phyloP scores from a whole-genome alignment of 2,329 filamentous ascomycete genomes.

The Neopestalotiopsis sp. region DNA sequence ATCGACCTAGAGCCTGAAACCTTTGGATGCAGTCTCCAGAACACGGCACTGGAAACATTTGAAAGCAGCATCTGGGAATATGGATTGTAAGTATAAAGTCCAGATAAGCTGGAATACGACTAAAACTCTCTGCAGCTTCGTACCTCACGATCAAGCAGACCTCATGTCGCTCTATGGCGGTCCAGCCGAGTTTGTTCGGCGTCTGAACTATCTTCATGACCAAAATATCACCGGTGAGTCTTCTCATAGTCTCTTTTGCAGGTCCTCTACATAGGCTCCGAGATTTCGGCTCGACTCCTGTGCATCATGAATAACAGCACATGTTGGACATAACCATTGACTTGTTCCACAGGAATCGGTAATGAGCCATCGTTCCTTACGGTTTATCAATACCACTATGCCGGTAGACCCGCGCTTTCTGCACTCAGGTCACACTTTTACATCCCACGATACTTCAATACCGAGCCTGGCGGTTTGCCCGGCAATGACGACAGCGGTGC shows the following conservation, averaged over 20 bases:
- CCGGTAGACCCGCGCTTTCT: conserved; percentile 64
- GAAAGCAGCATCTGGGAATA: conserved; percentile 78
- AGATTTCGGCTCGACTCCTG: too few relatives aligned
- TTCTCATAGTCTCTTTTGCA: conserved; percentile 29
- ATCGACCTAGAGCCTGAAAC: conserved; percentile 50
- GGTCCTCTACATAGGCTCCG: conserved; percentile 23
- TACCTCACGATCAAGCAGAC: conserved; percentile 57
- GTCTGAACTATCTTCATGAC: conserved; percentile 70
- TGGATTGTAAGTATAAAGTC: conserved; percentile 57
- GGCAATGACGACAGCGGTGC: conserved; percentile 76
- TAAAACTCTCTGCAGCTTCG: conserved; percentile 42
- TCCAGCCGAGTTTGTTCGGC: conserved; percentile 57
- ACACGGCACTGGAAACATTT: conserved; percentile 71
- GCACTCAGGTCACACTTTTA: conserved; percentile 65
- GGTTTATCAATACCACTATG: conserved; percentile 74
- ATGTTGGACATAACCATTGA: conserved; percentile 21
- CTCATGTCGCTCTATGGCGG: conserved; percentile 68
- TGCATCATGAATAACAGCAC: too few relatives aligned
- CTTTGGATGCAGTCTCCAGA: conserved; percentile 59
- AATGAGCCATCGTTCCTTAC: conserved; percentile 61
- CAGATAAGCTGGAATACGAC: fast-evolving
- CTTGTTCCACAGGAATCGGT: conserved; percentile 35
- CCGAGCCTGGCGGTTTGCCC: conserved; percentile 64
- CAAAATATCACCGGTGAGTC: conserved; percentile 61
- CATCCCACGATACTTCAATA: conserved; percentile 68